Conservation (phyloP, 2,329 filamentous ascomycete genomes). For the Trichoderma semiorbis region DNA sequence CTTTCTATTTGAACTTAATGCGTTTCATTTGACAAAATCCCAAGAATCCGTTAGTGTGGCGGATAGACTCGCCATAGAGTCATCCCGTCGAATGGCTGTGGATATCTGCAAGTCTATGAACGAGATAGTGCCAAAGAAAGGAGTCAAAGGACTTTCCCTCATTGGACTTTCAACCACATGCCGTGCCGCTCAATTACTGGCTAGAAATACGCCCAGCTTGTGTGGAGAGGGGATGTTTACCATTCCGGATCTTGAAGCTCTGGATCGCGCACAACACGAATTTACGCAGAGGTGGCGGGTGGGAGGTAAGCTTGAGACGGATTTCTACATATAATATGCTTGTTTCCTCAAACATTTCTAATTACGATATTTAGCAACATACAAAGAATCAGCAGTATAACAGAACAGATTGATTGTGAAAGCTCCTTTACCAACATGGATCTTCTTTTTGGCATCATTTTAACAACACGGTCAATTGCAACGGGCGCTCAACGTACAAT, state of each 20-base stretch:
- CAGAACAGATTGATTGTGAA: not conserved
- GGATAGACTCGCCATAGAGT: not conserved
- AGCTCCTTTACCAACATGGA: not conserved
- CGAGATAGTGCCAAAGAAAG: not conserved
- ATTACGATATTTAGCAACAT: not conserved
- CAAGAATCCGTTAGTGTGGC: not conserved
- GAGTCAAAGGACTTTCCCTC: not conserved
- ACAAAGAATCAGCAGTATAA: not conserved
- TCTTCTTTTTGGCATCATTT: not conserved
- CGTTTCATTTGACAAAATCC: not conserved
- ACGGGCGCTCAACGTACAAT: not conserved
- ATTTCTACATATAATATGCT: not conserved
- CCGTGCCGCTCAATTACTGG: not conserved
- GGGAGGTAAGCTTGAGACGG: not conserved
- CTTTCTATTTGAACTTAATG: slow-evolving; percentile 1
- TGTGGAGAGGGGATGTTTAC: not conserved
- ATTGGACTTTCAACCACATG: not conserved
- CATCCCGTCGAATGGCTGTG: slow-evolving; percentile 3
- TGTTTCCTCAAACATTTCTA: not conserved
- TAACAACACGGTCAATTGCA: not conserved
- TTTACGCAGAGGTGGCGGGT: not conserved
- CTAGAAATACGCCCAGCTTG: not conserved
- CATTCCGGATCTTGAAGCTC: not conserved
- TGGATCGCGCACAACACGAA: not conserved
- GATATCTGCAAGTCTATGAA: slow-evolving; percentile 8